These are phyloP conservation scores for Stephanodiscus triporus DNA, from an alignment of 108 stramenopile species.

Conservation along the genomic window DNA sequence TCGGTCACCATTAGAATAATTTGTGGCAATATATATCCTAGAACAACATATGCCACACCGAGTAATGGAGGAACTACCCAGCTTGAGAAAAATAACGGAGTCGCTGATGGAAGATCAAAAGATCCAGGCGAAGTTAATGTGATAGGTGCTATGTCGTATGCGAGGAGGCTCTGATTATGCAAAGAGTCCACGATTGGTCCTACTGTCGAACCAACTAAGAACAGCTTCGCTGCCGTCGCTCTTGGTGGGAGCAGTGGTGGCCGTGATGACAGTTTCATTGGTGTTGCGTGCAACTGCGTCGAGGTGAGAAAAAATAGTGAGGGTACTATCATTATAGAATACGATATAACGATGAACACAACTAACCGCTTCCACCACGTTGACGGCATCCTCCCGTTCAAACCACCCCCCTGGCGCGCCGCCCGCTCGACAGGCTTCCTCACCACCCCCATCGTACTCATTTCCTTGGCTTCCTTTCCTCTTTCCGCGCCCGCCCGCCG, in stretches of 20 bases:
- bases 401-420: no score
- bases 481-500: no score
- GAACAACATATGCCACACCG: constrained; percentile 77
- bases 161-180: constrained; percentile 84
- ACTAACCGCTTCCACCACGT: no score
- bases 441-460: no score
- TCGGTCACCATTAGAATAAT: constrained; percentile 25
- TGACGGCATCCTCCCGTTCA: no score
- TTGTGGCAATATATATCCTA: constrained; percentile 76
- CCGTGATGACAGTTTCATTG: constrained; percentile 26
- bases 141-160: constrained; percentile 68
- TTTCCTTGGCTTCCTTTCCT: no score
- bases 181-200: constrained; percentile 82
- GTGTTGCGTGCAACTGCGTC: no score
- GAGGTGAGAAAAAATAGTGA: no score
- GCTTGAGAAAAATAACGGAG: constrained; percentile 62
- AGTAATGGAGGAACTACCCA: constrained; percentile 82
- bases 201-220: constrained; percentile 60
- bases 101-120: constrained; percentile 3
- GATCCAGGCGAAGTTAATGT: constrained; percentile 32
- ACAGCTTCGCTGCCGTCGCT: constrained; percentile 50
- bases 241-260: constrained; percentile 32
- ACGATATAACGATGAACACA: no score
- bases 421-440: no score
- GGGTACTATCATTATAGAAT: no score